Percentiles rank a stretch among this genome's conserved stretches.
These are phyloP conservation scores for Passalora sequoiae DNA, from an alignment of 2,329 filamentous ascomycete genomes.

Conservation along the genomic window DNA sequence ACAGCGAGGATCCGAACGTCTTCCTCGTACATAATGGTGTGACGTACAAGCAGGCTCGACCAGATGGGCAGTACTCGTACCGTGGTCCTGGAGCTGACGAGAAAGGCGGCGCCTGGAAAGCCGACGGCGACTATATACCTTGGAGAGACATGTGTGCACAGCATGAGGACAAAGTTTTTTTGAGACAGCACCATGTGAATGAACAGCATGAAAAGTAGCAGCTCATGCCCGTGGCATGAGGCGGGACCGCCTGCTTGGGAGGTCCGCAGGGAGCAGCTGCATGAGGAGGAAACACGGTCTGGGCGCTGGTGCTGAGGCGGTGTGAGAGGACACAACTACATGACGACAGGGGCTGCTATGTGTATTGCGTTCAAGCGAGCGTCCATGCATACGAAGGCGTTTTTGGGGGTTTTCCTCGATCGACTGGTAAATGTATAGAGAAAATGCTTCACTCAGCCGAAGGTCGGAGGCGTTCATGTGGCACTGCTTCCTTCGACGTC, in stretches of 20 bases:
- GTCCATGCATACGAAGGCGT: too few species aligned
- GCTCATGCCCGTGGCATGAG: neutral
- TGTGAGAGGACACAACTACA: neutral
- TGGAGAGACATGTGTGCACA: conserved; percentile 18
- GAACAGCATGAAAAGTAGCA: neutral
- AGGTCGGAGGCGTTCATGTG: too few species aligned
- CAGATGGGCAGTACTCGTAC: conserved; percentile 7
- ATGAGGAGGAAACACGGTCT: neutral
- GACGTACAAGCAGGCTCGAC: conserved; percentile 14
- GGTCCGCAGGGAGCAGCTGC: neutral
- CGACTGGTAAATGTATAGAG: too few species aligned
- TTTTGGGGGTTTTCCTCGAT: too few species aligned
- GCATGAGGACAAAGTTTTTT: conserved; percentile 16
- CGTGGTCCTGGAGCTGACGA: conserved; percentile 7
- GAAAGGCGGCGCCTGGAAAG: conserved; percentile 22
- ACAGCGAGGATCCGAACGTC: conserved; percentile 4
- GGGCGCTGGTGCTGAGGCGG: neutral
- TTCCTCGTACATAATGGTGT: conserved; percentile 10
- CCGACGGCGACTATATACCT: conserved; percentile 14
- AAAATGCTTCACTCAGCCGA: too few species aligned
- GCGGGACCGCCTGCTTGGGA: neutral
- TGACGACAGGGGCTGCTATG: too few species aligned
- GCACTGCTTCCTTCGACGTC: too few species aligned
- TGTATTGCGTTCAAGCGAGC: too few species aligned
- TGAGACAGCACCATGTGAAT: neutral